Percentiles rank a stretch among this genome's conserved stretches.
Evolutionary conservation across 164 flowering plant genomes (phyloP).

Genomic region (Aristolochia contorta): DNA sequence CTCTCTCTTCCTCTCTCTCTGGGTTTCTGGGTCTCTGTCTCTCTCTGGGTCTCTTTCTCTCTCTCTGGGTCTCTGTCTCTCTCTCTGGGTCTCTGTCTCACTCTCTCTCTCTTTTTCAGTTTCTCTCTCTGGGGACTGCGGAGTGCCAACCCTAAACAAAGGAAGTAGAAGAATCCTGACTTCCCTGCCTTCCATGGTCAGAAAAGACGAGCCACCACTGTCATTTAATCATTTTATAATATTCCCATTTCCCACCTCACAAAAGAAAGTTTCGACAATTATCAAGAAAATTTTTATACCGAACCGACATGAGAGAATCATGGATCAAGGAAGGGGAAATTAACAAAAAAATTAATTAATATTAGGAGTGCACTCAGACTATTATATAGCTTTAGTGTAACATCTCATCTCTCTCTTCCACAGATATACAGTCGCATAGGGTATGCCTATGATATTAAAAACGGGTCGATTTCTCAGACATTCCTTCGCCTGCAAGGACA

Average conservation of each 20-base stretch:
- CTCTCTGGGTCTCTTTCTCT: constrained; percentile 4
- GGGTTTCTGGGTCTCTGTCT: no score
- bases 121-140: no score
- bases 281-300: background rate
- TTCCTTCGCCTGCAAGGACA: constrained; percentile 1
- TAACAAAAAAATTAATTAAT: background rate
- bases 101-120: background rate
- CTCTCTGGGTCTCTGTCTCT: background rate
- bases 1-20: background rate
- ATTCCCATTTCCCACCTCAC: background rate
- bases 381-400: background rate
- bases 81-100: background rate
- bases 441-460: constrained; percentile 2
- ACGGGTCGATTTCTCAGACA: constrained; percentile 2
- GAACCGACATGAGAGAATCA: background rate
- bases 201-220: background rate
- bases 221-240: background rate
- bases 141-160: background rate
- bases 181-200: constrained; percentile 1
- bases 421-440: background rate
- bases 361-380: background rate
- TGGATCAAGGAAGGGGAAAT: background rate
- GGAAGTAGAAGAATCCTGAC: constrained; percentile 5
- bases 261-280: background rate
- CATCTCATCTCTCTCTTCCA: background rate